These are phyloP conservation scores for Zanthoxylum bungeanum DNA, from an alignment of 345 rosid genomes.

Conservation along the genomic window DNA sequence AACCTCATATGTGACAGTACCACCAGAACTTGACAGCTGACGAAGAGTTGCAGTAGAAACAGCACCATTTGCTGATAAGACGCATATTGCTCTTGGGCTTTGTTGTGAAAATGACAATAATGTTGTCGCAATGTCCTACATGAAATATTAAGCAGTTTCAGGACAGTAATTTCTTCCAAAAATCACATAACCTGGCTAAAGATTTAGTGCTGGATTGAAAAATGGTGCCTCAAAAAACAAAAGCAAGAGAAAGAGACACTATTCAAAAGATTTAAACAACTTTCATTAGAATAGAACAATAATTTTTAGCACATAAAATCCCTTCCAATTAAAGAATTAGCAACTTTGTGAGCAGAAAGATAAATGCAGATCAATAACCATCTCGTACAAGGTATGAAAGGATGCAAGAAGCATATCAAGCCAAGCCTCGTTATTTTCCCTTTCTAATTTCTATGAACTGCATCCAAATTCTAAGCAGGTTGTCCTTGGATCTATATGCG, in stretches of 20 bases:
- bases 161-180: neutral
- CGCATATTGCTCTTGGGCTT: conserved; percentile 78
- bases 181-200: neutral
- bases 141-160: conserved; percentile 10
- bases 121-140: conserved; percentile 81
- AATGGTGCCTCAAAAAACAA: neutral
- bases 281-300: neutral
- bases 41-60: conserved; percentile 84
- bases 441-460: neutral
- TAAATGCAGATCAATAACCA: neutral
- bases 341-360: neutral
- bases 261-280: neutral
- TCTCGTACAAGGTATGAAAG: neutral
- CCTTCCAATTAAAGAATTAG: neutral
- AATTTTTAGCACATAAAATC: neutral
- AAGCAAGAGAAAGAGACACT: neutral
- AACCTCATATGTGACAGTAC: conserved; percentile 90
- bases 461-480: neutral
- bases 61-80: conserved; percentile 89
- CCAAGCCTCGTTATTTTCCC: neutral
- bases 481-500: too few relatives aligned
- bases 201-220: neutral
- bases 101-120: conserved; percentile 81
- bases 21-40: conserved; percentile 75
- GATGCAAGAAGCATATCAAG: neutral